Base-by-base conservation (phyloP, 1,284 basidiomycete genomes). In the Boletus calvinii region DNA sequence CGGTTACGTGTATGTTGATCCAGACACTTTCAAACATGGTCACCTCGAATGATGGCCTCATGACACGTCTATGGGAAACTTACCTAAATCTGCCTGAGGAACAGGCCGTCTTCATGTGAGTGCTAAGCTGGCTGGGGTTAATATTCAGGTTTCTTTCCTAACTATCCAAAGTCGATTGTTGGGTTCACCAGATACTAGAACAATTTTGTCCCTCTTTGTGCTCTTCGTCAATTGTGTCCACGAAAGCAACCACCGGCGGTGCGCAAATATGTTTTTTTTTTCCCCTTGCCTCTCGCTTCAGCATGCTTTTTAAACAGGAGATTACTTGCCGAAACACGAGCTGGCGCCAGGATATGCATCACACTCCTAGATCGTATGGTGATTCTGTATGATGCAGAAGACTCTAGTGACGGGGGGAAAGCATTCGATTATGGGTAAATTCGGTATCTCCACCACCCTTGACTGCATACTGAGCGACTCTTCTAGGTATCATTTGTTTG, bases 401-500 rank as follows among this genome's bases (percentile, higher is more conserved):
- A 90, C 52, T 73, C 73, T 3, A 78, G 72, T 44, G 79, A 83
- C 48, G 81, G 74, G 17, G 79, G 76, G 2, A 77, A 79, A 54
- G 79, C 83, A n/a, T 94, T 93, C 64, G 83, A 90, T 53, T 73
- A 90, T 36, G 87, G 85, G 90, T 90, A 60, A 61, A 74, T 63
- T 36, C 38, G 26, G 48, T 15, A 31, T 41, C 15, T 0, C n/a
- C 15, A 38, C 40, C 7, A 18, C 34, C 51, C 46, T 48, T 26
- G 8, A 53, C 42, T 37, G 18, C 24, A 13, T 52, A n/a, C 50
- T 46, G 37, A 57, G 15, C 39, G 22, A 52, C 17, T 57, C 40
- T 41, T 38, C 17, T 55, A 85, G 83, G 46, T 85, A 85, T 60
- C 71, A 72, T 26, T 75, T 85, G 22, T 77, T 84, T 61, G 69